These are phyloP conservation scores for Pisolithus marmoratus DNA, from an alignment of 768 basidiomycete species.

Conservation along the genomic window DNA sequence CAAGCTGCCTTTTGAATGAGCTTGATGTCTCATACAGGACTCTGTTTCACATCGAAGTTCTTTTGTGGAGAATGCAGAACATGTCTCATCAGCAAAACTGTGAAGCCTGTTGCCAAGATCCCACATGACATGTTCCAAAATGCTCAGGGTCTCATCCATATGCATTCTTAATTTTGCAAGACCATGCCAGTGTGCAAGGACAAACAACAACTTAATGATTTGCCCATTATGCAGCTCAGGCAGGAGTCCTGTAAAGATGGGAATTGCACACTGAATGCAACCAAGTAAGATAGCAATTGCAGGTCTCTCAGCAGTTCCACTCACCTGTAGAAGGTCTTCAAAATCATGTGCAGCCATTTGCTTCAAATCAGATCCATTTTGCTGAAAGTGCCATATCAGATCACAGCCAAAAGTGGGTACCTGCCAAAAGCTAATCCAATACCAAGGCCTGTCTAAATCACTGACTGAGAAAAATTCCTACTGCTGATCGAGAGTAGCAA, in stretches of 20 bases:
- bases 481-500: constrained; percentile 18
- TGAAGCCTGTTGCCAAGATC: constrained; percentile 18
- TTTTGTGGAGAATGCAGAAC: constrained; percentile 18
- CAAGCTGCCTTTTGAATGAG: not conserved
- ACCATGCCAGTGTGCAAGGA: constrained; percentile 15
- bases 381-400: not conserved
- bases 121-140: not conserved
- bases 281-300: not conserved
- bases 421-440: constrained; percentile 20
- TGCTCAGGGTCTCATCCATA: constrained; percentile 8
- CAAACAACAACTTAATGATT: constrained; percentile 14
- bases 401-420: constrained; percentile 27
- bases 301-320: not conserved
- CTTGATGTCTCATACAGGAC: constrained; percentile 12
- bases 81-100: constrained; percentile 17
- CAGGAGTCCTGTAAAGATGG: constrained; percentile 26
- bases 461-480: not conserved
- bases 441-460: constrained; percentile 1
- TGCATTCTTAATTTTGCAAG: constrained; percentile 21
- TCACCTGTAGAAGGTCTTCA: constrained; percentile 33
- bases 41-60: constrained; percentile 27
- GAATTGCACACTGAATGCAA: constrained; percentile 24
- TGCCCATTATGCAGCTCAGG: constrained; percentile 8
- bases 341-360: constrained; percentile 23
- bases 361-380: constrained; percentile 25